phyloP scores from a whole-genome alignment of 2,329 filamentous ascomycete genomes.

The Ophiostoma piceae region DNA sequence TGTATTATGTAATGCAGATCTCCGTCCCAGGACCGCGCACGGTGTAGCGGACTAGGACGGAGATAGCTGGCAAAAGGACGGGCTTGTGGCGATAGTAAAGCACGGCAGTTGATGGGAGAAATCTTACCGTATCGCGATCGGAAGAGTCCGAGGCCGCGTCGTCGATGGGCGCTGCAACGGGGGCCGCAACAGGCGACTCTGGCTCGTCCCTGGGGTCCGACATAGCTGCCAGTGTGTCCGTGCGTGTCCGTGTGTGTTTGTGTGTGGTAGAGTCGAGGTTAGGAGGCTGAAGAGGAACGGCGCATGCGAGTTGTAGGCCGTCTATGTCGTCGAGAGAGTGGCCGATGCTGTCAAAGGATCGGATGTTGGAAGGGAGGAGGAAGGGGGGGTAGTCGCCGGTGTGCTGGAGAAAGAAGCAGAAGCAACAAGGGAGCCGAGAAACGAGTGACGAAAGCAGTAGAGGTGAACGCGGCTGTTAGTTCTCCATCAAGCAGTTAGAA shows the following conservation, averaged over 20 bases:
- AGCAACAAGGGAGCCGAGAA: background rate
- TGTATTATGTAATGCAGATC: slow-evolving; percentile 19
- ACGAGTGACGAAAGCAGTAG: slow-evolving; percentile 9
- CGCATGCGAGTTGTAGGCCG: background rate
- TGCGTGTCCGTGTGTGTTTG: background rate
- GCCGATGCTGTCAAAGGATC: background rate
- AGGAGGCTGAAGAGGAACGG: background rate
- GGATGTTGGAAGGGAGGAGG: slow-evolving; percentile 3
- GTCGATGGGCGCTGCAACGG: slow-evolving; percentile 9
- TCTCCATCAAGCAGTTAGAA: background rate
- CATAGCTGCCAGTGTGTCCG: slow-evolving; percentile 19
- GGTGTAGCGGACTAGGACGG: slow-evolving; percentile 5
- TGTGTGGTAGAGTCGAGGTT: background rate
- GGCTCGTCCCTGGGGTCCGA: slow-evolving; percentile 24
- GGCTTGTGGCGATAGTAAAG: background rate
- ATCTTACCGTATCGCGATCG: slow-evolving; percentile 26
- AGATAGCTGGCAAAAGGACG: background rate
- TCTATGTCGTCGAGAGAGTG: background rate
- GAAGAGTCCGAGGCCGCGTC: slow-evolving; percentile 21
- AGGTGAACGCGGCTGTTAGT: background rate
- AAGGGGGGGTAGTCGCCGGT: background rate
- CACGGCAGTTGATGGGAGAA: background rate
- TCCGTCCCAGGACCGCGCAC: slow-evolving; percentile 3
- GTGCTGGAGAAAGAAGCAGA: background rate
- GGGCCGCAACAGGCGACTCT: slow-evolving; percentile 17